Evolutionary conservation across 257 asterid genomes (phyloP).

Genomic region (Craterostigma plantagineum): DNA sequence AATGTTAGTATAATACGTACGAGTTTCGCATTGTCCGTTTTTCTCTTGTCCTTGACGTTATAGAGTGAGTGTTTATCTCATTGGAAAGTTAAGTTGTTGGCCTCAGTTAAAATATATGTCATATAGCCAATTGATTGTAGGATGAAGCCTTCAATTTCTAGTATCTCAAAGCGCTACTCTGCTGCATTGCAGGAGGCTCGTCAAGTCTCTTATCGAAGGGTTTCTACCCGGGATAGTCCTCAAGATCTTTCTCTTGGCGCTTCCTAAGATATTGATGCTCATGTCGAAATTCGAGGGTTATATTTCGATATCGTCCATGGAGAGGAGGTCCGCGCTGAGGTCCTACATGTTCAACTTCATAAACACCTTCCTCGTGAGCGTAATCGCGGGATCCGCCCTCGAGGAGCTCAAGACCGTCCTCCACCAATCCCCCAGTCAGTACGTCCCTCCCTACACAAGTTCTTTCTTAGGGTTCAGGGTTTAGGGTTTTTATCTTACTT

Average conservation of each 20-base stretch:
- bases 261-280: constrained; percentile 66
- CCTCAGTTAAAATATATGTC: too few relatives aligned
- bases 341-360: constrained; percentile 62
- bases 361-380: constrained; percentile 78
- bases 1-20: too few relatives aligned
- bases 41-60: too few relatives aligned
- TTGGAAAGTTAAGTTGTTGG: too few relatives aligned
- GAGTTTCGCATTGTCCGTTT: too few relatives aligned
- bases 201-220: constrained; percentile 74
- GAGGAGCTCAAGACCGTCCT: constrained; percentile 48
- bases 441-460: too few relatives aligned
- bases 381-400: constrained; percentile 73
- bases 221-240: constrained; percentile 74
- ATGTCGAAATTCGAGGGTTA: constrained; percentile 86
- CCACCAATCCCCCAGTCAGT: constrained; percentile 47
- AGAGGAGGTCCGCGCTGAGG: constrained; percentile 79
- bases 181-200: constrained; percentile 56
- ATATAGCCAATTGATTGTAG: too few relatives aligned
- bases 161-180: too few relatives aligned
- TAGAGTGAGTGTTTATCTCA: too few relatives aligned
- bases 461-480: too few relatives aligned
- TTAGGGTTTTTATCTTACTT: too few relatives aligned
- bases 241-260: constrained; percentile 73
- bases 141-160: too few relatives aligned
- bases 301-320: constrained; percentile 55